A percentile compares a stretch with the other conserved stretches of the same genome.
Evolutionary conservation across 2,329 filamentous ascomycete species (phyloP).

Genomic region (Sclerotinia spermophila): DNA sequence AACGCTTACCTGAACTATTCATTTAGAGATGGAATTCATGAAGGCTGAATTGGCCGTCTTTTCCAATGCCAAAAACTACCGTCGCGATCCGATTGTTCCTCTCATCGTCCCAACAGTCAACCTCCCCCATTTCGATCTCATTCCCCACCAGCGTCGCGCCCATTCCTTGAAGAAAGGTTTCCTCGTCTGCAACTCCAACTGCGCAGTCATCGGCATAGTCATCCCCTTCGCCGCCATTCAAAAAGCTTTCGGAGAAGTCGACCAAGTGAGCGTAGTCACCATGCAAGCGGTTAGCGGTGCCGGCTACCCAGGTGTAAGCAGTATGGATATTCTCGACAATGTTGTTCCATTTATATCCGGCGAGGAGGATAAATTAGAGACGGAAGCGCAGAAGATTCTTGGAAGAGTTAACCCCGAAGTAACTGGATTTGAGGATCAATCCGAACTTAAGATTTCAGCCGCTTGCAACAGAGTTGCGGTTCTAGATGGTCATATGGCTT

Average conservation of each 20-base stretch:
- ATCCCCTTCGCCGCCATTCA: slow-evolving; percentile 92
- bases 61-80: slow-evolving; percentile 97
- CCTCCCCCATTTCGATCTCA: slow-evolving; percentile 78
- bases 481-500: slow-evolving; percentile 92
- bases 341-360: slow-evolving; percentile 90
- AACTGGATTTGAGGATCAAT: slow-evolving; percentile 74
- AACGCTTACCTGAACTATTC: neutral
- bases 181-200: slow-evolving; percentile 97
- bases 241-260: slow-evolving; percentile 78
- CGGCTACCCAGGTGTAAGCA: slow-evolving; percentile 83
- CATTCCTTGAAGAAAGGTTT: slow-evolving; percentile 78
- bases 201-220: slow-evolving; percentile 92
- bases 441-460: slow-evolving; percentile 71
- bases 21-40: slow-evolving; percentile 81
- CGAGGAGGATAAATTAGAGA: slow-evolving; percentile 95
- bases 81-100: slow-evolving; percentile 82
- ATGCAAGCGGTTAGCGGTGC: slow-evolving; percentile 93
- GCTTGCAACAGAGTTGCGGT: slow-evolving; percentile 95
- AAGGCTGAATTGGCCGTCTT: slow-evolving; percentile 87
- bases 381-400: slow-evolving; percentile 92
- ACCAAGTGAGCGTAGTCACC: slow-evolving; percentile 74
- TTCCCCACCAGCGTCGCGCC: slow-evolving; percentile 79
- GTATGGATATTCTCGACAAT: slow-evolving; percentile 96
- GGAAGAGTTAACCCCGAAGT: slow-evolving; percentile 67
- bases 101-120: slow-evolving; percentile 96